Evolutionary conservation across 2,329 filamentous ascomycete genomes (phyloP).

Genomic region (Cercospora sesami): DNA sequence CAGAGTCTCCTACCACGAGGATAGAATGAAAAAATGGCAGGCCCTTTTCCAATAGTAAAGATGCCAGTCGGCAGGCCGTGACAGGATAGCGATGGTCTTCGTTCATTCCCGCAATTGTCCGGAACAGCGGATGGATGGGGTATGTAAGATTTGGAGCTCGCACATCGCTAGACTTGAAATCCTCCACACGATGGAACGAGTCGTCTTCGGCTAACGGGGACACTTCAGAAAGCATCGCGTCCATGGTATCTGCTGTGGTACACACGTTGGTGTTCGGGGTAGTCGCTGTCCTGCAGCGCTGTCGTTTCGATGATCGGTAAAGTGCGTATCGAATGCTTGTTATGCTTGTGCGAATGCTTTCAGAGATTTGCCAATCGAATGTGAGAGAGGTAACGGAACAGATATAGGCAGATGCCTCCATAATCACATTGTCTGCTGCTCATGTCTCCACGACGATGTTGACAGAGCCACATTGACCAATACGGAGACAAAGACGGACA

Average conservation of each 20-base stretch:
- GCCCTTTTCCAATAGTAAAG: not conserved
- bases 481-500: not conserved
- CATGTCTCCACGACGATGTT: not conserved
- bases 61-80: not conserved
- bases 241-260: not conserved
- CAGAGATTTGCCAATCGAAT: not conserved
- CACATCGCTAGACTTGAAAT: not conserved
- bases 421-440: not conserved
- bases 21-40: not conserved
- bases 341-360: not conserved
- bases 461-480: not conserved
- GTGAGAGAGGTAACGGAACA: too few species aligned
- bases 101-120: not conserved
- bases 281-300: not conserved
- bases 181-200: not conserved
- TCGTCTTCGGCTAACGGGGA: not conserved
- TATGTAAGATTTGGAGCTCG: not conserved
- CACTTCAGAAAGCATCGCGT: not conserved
- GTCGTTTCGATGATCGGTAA: not conserved
- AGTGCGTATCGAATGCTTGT: not conserved
- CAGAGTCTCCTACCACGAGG: not conserved
- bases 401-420: not conserved
- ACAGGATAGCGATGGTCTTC: not conserved
- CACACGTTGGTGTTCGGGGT: not conserved
- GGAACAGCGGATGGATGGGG: not conserved